Base-by-base conservation (phyloP, 192 early-diverging fungal genomes). In the Podila verticillata region DNA sequence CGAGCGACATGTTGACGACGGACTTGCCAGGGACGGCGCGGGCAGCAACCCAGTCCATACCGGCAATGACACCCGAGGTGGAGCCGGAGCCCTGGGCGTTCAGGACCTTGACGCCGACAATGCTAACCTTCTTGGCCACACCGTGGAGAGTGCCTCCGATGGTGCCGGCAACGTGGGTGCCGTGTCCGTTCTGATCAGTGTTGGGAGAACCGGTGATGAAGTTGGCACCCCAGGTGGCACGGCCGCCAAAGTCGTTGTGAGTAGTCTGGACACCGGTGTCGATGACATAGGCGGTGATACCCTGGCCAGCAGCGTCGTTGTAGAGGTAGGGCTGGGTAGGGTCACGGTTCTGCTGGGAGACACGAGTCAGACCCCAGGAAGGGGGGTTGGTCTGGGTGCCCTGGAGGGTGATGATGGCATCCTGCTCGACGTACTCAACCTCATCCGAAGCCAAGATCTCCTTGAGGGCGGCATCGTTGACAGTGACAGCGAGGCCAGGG, bases 341-440 rank as follows among this genome's bases (percentile, higher is more conserved):
- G 44, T 83, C 80, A 4, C 78, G 82, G 28, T 83, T 70, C 2
- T 74, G 81, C 49, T 65, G 32, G 47, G 73, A 63, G 22, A 84
- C 44, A 19, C 83, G 80, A 7, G 51, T 20, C 3, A 89, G 62
- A 49, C 87, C 87, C 85, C 86, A 88, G 26, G 68, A 66, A n/a
- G 79, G 84, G 22, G 77, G 61, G 31, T 48, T 34, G 29, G 31
- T 22, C 22, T 79, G 81, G 34, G 75, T 31, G 20, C 28, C 70
- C 48, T 28, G 30, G 47, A 73, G 60, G 44, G 72, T 61, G 64
- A 61, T 48, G 72, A 51, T 32, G 36, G 91, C 86, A 85, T 95
- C 93, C 63, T 83, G 84, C 84, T 95, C 93, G 56, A 95, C 86
- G 63, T 88, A 92, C 28, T 70, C 92, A 5, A 95, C 90, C 56